Percentiles rank a stretch among this genome's conserved stretches.
phyloP scores from a whole-genome alignment of 768 basidiomycete species.

The Rubroboletus satanas region DNA sequence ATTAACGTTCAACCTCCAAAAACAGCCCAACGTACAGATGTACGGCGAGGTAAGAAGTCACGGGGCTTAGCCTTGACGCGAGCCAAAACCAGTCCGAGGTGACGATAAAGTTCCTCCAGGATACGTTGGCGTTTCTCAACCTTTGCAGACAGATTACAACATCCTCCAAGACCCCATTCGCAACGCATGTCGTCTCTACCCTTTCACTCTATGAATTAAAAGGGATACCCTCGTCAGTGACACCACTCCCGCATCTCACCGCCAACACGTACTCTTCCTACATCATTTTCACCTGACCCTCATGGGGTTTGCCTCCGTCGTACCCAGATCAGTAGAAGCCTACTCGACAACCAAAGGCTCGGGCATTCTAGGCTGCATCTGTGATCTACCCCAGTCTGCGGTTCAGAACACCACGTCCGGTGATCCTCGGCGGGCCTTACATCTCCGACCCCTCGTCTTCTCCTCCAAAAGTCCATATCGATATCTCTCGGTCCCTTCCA shows the following conservation, averaged over 20 bases:
- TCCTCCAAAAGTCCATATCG: too few species aligned
- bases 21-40: background rate
- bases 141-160: background rate
- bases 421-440: too few species aligned
- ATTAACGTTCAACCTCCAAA: background rate
- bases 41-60: background rate
- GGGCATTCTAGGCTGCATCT: background rate
- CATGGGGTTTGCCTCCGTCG: slow-evolving; percentile 93
- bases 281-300: too few species aligned
- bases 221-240: background rate
- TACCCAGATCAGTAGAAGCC: slow-evolving; percentile 67
- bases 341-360: slow-evolving; percentile 33
- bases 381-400: background rate
- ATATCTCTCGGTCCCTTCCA: background rate
- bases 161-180: background rate
- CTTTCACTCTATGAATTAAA: background rate
- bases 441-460: too few species aligned
- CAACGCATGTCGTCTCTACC: background rate
- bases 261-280: background rate
- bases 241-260: background rate
- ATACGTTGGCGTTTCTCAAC: too few species aligned
- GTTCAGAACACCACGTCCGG: background rate
- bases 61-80: background rate
- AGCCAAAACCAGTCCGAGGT: background rate
- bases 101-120: too few species aligned